Evolutionary conservation across 345 rosid species (phyloP).

Genomic region (Turritis glabra): DNA sequence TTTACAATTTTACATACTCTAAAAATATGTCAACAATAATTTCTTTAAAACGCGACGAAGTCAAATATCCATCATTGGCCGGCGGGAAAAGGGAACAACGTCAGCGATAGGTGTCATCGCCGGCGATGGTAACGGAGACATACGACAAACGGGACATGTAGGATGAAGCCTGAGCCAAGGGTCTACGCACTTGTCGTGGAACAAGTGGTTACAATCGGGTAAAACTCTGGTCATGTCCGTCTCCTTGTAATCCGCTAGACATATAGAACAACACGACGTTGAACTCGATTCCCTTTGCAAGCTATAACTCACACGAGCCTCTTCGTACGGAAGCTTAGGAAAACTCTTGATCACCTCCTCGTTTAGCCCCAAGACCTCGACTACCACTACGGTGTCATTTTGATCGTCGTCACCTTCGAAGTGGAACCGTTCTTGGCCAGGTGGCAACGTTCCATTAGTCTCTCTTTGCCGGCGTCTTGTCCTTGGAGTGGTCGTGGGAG

Average conservation of each 20-base stretch:
- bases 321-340: conserved; percentile 69
- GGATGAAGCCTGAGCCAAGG: conserved; percentile 75
- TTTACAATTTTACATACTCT: background rate
- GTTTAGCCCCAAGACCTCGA: conserved; percentile 57
- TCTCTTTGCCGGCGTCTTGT: conserved; percentile 26
- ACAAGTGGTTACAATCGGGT: conserved; percentile 78
- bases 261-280: conserved; percentile 67
- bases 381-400: conserved; percentile 28
- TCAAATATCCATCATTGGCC: conserved; percentile 17
- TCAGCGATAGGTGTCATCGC: conserved; percentile 64
- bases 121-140: conserved; percentile 72
- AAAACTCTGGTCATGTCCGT: conserved; percentile 56
- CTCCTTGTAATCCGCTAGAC: conserved; percentile 75
- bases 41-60: background rate
- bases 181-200: conserved; percentile 75
- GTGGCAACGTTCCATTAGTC: background rate
- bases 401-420: background rate
- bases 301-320: conserved; percentile 47
- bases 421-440: conserved; percentile 10
- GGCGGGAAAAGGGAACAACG: conserved; percentile 53
- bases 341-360: conserved; percentile 66
- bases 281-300: conserved; percentile 47
- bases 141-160: conserved; percentile 75
- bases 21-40: conserved; percentile 17
- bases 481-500: conserved; percentile 26